phyloP scores from a whole-genome alignment of 2,329 filamentous ascomycete genomes.

The Botryosphaeria dothidea region DNA sequence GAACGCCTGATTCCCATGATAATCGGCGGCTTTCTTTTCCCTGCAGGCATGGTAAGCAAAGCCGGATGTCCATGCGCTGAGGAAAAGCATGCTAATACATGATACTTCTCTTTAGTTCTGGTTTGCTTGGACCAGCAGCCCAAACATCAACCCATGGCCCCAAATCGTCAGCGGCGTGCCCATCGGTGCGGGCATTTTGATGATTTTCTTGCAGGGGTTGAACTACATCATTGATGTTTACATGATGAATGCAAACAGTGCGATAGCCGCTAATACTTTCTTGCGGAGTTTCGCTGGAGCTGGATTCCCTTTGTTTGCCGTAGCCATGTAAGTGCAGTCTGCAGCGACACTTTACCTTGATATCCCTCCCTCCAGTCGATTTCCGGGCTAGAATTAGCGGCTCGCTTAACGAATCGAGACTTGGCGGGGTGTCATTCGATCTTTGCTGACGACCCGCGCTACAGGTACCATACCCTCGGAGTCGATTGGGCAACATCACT shows the following conservation, averaged over 20 bases:
- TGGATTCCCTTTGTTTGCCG: conserved; percentile 27
- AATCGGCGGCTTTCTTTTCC: conserved; percentile 53
- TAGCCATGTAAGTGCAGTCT: conserved; percentile 24
- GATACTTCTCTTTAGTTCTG: conserved; percentile 38
- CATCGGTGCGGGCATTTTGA: conserved; percentile 46
- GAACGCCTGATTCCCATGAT: conserved; percentile 52
- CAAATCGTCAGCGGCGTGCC: conserved; percentile 44
- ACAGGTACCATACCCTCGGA: conserved; percentile 34
- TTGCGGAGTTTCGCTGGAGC: conserved; percentile 25
- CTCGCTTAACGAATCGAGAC: no score
- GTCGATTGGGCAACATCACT: conserved; percentile 37
- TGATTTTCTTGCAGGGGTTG: conserved; percentile 48
- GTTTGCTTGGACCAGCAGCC: conserved; percentile 55
- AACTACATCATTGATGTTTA: conserved; percentile 52
- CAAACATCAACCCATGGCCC: conserved; percentile 43
- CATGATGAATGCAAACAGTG: conserved; percentile 35
- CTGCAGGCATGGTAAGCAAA: conserved; percentile 39
- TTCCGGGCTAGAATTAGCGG: no score
- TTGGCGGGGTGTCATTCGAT: no score
- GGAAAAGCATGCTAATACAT: background rate
- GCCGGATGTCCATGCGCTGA: background rate
- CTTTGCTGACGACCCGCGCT: background rate
- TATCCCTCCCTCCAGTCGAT: no score
- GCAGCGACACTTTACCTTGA: background rate
- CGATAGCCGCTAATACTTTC: conserved; percentile 28